These are phyloP conservation scores for Plantago elongata DNA, from an alignment of 257 asterid genomes.

Conservation along the genomic window DNA sequence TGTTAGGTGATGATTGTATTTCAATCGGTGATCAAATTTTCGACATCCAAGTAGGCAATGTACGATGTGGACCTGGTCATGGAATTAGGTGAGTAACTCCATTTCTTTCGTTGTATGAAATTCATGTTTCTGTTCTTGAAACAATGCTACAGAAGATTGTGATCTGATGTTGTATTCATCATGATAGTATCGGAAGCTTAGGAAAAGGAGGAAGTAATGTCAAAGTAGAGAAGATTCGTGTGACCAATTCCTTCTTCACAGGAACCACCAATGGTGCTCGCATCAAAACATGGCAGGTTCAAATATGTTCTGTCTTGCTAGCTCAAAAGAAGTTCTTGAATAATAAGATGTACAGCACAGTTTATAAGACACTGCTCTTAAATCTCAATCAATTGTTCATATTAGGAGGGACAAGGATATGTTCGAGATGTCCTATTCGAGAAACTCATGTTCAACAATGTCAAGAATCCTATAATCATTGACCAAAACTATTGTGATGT, in stretches of 20 bases:
- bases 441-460: slow-evolving; percentile 36
- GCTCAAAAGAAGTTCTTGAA: too few species aligned
- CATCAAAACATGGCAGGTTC: slow-evolving; percentile 93
- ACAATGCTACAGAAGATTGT: too few species aligned
- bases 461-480: slow-evolving; percentile 56
- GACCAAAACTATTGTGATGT: slow-evolving; percentile 50
- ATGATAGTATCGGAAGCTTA: slow-evolving; percentile 70
- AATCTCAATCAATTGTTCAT: background rate
- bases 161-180: background rate
- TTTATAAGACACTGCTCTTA: too few species aligned
- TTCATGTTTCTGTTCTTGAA: background rate
- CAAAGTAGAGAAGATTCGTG: slow-evolving; percentile 49
- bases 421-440: slow-evolving; percentile 37
- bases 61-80: slow-evolving; percentile 77
- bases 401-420: slow-evolving; percentile 50
- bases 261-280: slow-evolving; percentile 86
- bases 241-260: slow-evolving; percentile 36
- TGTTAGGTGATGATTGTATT: slow-evolving; percentile 73
- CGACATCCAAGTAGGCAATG: slow-evolving; percentile 34
- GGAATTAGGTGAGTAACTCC: slow-evolving; percentile 56
- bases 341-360: too few species aligned
- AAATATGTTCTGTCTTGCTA: background rate
- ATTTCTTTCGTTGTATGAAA: background rate
- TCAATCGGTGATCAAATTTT: slow-evolving; percentile 63
- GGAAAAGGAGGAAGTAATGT: slow-evolving; percentile 49